A percentile compares a stretch with the other conserved stretches of the same genome.
Conservation (phyloP, 495 filamentous ascomycete species). For the Elaphomyces granulatus region DNA sequence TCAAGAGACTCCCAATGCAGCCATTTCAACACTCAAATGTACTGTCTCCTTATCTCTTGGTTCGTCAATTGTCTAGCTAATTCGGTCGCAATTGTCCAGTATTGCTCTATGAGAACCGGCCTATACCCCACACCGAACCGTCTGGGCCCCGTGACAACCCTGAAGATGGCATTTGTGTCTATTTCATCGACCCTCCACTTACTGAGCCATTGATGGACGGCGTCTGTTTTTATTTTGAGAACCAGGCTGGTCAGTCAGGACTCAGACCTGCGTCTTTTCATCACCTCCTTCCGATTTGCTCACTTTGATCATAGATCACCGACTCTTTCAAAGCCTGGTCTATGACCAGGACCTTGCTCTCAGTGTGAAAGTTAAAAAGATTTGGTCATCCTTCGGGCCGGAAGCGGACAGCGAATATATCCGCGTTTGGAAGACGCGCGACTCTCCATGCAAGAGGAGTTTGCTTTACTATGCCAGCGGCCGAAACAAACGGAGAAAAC, state of each 20-base stretch:
- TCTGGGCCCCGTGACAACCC: background rate
- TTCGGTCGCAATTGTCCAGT: background rate
- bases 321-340: slow-evolving; percentile 1
- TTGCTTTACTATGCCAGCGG: slow-evolving; percentile 3
- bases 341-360: slow-evolving; percentile 3
- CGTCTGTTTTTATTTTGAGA: slow-evolving; percentile 2
- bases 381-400: background rate
- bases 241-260: background rate
- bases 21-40: background rate
- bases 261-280: background rate
- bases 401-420: slow-evolving; percentile 2
- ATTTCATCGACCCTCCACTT: slow-evolving; percentile 1
- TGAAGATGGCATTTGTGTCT: slow-evolving; percentile 1
- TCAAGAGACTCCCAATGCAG: background rate
- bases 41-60: no score
- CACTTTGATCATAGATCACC: slow-evolving; percentile 1
- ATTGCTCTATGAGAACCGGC: slow-evolving; percentile 1
- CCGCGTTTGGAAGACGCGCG: slow-evolving; percentile 1
- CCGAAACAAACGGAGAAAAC: background rate
- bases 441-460: background rate
- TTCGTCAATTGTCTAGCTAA: no score
- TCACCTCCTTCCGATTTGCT: background rate
- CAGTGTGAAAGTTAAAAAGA: slow-evolving; percentile 1
- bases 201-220: slow-evolving; percentile 1
- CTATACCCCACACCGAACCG: slow-evolving; percentile 4